phyloP scores from a whole-genome alignment of 371 early-diverging fungal genomes.

The Mucor piriformis region DNA sequence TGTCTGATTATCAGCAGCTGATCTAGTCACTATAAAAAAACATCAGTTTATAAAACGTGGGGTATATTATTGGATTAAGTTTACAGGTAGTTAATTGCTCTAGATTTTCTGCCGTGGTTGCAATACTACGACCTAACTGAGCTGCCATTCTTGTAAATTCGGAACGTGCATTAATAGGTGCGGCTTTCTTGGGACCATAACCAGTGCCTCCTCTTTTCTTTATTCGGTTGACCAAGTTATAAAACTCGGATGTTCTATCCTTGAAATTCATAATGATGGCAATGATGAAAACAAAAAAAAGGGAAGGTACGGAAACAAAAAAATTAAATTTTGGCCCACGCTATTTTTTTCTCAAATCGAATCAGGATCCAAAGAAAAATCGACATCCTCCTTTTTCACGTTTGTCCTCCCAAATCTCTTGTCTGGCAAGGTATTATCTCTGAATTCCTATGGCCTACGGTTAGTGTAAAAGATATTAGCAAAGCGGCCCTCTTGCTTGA shows the following conservation, averaged over 20 bases:
- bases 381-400: no score
- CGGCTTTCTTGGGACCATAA: slow-evolving; percentile 1
- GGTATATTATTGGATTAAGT: background rate
- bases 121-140: slow-evolving; percentile 63
- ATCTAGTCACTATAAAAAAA: slow-evolving; percentile 12
- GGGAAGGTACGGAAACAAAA: background rate
- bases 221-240: slow-evolving; percentile 48
- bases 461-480: no score
- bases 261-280: slow-evolving; percentile 27
- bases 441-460: no score
- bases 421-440: no score
- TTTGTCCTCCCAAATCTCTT: no score
- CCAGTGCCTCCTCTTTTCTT: slow-evolving; percentile 25
- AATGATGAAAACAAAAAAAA: background rate
- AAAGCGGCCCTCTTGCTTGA: no score
- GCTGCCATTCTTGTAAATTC: slow-evolving; percentile 65
- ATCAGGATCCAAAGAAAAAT: no score
- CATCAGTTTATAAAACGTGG: background rate
- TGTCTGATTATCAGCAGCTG: slow-evolving; percentile 41
- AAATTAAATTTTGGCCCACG: no score
- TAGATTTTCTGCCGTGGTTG: slow-evolving; percentile 59
- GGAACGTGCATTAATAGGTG: slow-evolving; percentile 27
- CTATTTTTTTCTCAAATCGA: no score
- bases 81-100: slow-evolving; percentile 68
- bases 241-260: slow-evolving; percentile 53